Evolutionary conservation across 73 alveolate species (phyloP).

Genomic region (Paramecium biaurelia): DNA sequence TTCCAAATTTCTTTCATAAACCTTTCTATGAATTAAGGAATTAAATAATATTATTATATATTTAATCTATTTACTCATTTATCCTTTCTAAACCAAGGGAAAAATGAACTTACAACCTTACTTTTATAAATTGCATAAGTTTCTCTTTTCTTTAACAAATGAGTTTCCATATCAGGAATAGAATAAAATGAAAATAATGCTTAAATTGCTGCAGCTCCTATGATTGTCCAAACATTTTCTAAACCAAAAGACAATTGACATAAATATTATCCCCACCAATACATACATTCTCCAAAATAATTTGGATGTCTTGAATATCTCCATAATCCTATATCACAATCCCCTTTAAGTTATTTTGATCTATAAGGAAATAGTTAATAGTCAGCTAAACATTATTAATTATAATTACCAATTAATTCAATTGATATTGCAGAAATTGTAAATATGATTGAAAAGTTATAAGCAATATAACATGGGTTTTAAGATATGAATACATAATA

Average conservation of each 20-base stretch:
- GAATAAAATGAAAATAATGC: constrained; percentile 39
- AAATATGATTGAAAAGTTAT: not conserved
- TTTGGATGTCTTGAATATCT: constrained; percentile 81
- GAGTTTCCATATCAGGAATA: constrained; percentile 60
- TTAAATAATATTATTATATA: not conserved
- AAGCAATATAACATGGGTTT: not conserved
- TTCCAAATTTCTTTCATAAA: too few relatives aligned
- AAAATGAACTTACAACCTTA: constrained; percentile 17
- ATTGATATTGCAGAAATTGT: not conserved
- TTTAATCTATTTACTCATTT: not conserved
- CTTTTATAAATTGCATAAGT: not conserved
- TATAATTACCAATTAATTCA: not conserved
- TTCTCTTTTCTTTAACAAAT: constrained; percentile 8
- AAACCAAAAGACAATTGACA: constrained; percentile 62
- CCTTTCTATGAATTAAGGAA: too few relatives aligned
- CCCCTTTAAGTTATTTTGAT: constrained; percentile 49
- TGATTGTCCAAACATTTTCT: constrained; percentile 60
- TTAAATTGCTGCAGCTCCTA: constrained; percentile 47
- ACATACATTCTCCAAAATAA: constrained; percentile 77
- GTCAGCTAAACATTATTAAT: constrained; percentile 9
- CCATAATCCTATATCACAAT: constrained; percentile 73
- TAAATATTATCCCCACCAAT: constrained; percentile 74
- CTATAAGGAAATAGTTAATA: constrained; percentile 54
- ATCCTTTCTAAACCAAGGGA: constrained; percentile 44
- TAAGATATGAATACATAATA: constrained; percentile 45